Base-by-base conservation (phyloP, 106 monocot species). In the Acorus gramineus region DNA sequence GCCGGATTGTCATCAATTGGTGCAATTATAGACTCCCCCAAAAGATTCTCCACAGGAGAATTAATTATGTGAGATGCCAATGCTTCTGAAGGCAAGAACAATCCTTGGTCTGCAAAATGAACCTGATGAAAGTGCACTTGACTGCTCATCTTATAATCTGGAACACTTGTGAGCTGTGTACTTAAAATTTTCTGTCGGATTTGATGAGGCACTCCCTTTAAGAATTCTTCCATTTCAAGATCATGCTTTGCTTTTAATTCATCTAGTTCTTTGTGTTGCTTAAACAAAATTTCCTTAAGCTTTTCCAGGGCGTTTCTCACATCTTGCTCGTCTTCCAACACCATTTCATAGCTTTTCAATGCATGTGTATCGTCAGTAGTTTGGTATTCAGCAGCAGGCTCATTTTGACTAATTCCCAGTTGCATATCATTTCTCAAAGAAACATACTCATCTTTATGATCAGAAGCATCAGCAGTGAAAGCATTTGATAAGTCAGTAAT, bases 201-300 rank as follows among this genome's bases (percentile, higher is more conserved):
- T 47, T 82, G 75, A 42, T 60, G 67, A 62, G 79, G 80, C 8
- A 90, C 13, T 49, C 59, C 61, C 50, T 77, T 80, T 58, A 90
- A 71, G 2, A 68, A 46, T 48, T 78, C 72, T 52, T 52, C 75
- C 47, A 77, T 69, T 4, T 68, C 72, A 60, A 67, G 62, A 9
- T 72, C 58, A 59, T 90, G 89, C 53, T 75, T 82, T 67, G 61
- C 77, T 68, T 76, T 75, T 28, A 85, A 56, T 49, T 82, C 82
- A 45, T 73, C 44, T 49, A 85, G 51, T 62, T 85, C 85, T 42
- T 69, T 85, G 54, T 78, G 72, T 47, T 90, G 89, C 63, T 82
- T 59, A 44, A 58, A 13, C 53, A 90, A 14, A 9, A 82, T 14
- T 28, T 53, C 2, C 61, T 75, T 62, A 13, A 85, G 52, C 49